These are phyloP conservation scores for Aureobasidium sp. DNA, from an alignment of 2,329 filamentous ascomycete species.

Conservation along the genomic window DNA sequence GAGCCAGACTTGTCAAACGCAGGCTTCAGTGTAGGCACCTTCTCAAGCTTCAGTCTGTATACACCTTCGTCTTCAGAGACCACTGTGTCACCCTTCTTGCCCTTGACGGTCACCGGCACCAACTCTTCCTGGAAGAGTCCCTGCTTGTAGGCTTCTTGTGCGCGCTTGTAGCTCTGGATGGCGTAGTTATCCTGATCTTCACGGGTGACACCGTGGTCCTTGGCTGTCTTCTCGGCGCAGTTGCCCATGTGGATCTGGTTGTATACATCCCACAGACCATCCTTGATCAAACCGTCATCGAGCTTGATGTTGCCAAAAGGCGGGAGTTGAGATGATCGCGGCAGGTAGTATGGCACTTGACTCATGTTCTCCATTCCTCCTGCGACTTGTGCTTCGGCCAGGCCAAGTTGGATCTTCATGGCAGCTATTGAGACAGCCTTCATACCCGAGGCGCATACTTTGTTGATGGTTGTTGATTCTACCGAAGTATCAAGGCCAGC, in stretches of 20 bases:
- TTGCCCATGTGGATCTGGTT: conserved; percentile 97
- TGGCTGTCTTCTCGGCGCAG: conserved; percentile 89
- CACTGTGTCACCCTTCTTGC: conserved; percentile 72
- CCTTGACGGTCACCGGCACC: conserved; percentile 74
- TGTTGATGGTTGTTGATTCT: conserved; percentile 92
- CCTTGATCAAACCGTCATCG: conserved; percentile 88
- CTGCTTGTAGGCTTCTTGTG: conserved; percentile 79
- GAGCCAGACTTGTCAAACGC: conserved; percentile 80
- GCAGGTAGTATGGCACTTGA: conserved; percentile 81
- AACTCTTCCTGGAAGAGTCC: conserved; percentile 85
- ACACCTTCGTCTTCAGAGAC: conserved; percentile 83
- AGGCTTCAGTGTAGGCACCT: conserved; percentile 77
- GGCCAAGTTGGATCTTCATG: conserved; percentile 87
- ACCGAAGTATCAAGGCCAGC: conserved; percentile 52
- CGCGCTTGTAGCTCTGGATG: conserved; percentile 78
- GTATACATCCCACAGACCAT: conserved; percentile 93
- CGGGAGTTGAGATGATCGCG: conserved; percentile 70
- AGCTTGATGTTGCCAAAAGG: conserved; percentile 80
- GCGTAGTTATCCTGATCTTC: conserved; percentile 89
- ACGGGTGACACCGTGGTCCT: conserved; percentile 70
- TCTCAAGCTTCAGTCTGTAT: conserved; percentile 76
- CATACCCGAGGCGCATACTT: conserved; percentile 91
- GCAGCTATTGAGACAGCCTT: conserved; percentile 88
- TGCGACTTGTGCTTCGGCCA: conserved; percentile 80
- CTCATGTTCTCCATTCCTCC: conserved; percentile 99